Conservation (phyloP, 208 protist species). For the Leishmania lainsoni region DNA sequence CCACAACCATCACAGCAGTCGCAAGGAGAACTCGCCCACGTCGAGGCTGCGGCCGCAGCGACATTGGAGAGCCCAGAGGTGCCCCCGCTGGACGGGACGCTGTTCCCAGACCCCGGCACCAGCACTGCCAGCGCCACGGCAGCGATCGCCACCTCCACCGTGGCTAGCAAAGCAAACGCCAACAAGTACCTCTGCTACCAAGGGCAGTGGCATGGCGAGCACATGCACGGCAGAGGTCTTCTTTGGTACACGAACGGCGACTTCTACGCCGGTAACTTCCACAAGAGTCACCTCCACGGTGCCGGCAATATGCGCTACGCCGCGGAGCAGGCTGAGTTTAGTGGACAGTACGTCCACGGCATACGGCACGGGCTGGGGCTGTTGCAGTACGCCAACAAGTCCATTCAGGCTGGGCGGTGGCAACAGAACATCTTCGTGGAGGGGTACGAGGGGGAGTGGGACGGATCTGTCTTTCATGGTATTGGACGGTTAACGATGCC, state of each 20-base stretch:
- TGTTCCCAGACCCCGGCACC: background rate
- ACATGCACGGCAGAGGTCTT: constrained; percentile 78
- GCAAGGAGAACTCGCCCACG: background rate
- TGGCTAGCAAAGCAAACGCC: background rate
- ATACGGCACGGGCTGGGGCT: constrained; percentile 72
- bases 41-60: background rate
- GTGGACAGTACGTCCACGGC: constrained; percentile 66
- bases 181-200: constrained; percentile 70
- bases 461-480: constrained; percentile 67
- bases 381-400: constrained; percentile 51
- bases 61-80: background rate
- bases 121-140: background rate
- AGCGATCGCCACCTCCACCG: background rate
- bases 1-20: constrained; percentile 1
- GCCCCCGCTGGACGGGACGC: background rate
- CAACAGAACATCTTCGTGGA: constrained; percentile 63
- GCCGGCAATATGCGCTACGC: constrained; percentile 81
- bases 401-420: constrained; percentile 71
- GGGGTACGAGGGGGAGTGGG: constrained; percentile 90
- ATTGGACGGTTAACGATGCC: constrained; percentile 59
- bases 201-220: constrained; percentile 85
- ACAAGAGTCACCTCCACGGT: constrained; percentile 64
- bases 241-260: constrained; percentile 84
- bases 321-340: constrained; percentile 69
- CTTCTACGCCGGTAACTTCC: constrained; percentile 80